Conservation (phyloP, 2,329 filamentous ascomycete genomes). For the Hymenoscyphus fructigenus region DNA sequence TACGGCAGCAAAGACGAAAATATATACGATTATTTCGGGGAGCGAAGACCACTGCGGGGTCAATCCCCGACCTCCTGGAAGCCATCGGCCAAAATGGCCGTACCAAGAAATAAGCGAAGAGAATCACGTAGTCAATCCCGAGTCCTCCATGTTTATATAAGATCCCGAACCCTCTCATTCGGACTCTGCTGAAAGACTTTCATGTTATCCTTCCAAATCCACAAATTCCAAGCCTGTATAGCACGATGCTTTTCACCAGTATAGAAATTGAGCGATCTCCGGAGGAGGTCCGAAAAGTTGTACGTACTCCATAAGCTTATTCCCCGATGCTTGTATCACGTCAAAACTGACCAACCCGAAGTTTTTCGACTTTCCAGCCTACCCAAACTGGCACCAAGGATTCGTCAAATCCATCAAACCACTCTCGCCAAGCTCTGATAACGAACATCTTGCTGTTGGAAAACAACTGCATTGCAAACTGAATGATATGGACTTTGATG, state of each 20-base stretch:
- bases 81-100: too few relatives aligned
- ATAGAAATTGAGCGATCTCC: background rate
- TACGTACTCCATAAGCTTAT: background rate
- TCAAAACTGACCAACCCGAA: background rate
- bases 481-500: conserved; percentile 4
- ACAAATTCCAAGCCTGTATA: background rate
- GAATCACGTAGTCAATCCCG: background rate
- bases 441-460: background rate
- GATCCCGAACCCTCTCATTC: background rate
- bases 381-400: background rate
- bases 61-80: too few relatives aligned
- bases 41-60: too few relatives aligned
- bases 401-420: conserved; percentile 3
- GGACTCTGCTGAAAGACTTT: background rate
- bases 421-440: background rate
- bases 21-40: too few relatives aligned
- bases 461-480: background rate
- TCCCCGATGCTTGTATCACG: background rate
- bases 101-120: background rate
- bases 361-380: conserved; percentile 2
- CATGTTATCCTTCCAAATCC: background rate
- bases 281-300: conserved; percentile 3
- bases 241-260: conserved; percentile 1
- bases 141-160: background rate
- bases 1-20: too few relatives aligned